These are phyloP conservation scores for Candida qinlingensis DNA, from an alignment of 805 yeast species.

Conservation along the genomic window DNA sequence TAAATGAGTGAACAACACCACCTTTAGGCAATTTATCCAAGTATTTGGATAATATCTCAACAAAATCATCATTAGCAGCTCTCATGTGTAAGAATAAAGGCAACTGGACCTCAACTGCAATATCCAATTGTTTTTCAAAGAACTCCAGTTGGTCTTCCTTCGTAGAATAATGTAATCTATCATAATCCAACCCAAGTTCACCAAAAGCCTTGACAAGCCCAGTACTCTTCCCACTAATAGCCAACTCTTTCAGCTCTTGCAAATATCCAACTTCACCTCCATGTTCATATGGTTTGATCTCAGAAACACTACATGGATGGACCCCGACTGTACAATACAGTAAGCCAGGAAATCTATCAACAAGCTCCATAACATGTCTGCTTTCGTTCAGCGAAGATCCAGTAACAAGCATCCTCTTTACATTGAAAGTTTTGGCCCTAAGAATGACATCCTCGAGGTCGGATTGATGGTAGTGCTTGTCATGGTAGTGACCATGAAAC, in stretches of 20 bases:
- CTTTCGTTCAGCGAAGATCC: slow-evolving; percentile 77
- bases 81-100: slow-evolving; percentile 93
- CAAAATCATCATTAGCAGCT: slow-evolving; percentile 76
- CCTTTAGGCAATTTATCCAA: slow-evolving; percentile 23
- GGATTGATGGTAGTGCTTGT: slow-evolving; percentile 55
- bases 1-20: slow-evolving; percentile 94
- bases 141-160: slow-evolving; percentile 59
- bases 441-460: slow-evolving; percentile 62
- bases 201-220: slow-evolving; percentile 81
- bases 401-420: slow-evolving; percentile 68
- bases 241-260: slow-evolving; percentile 42
- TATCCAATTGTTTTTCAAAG: slow-evolving; percentile 69
- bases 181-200: slow-evolving; percentile 94
- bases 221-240: slow-evolving; percentile 38
- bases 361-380: slow-evolving; percentile 51
- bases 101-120: slow-evolving; percentile 50
- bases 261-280: slow-evolving; percentile 36
- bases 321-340: slow-evolving; percentile 81
- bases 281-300: slow-evolving; percentile 28
- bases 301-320: slow-evolving; percentile 86
- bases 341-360: slow-evolving; percentile 27
- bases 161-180: slow-evolving; percentile 72
- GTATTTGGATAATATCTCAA: slow-evolving; percentile 57
- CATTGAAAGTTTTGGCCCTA: slow-evolving; percentile 63
- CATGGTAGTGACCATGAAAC: slow-evolving; percentile 79